A percentile compares a stretch with the other conserved stretches of the same genome.
Conservation (phyloP, 2,329 filamentous ascomycete species). For the Fusarium sp. region DNA sequence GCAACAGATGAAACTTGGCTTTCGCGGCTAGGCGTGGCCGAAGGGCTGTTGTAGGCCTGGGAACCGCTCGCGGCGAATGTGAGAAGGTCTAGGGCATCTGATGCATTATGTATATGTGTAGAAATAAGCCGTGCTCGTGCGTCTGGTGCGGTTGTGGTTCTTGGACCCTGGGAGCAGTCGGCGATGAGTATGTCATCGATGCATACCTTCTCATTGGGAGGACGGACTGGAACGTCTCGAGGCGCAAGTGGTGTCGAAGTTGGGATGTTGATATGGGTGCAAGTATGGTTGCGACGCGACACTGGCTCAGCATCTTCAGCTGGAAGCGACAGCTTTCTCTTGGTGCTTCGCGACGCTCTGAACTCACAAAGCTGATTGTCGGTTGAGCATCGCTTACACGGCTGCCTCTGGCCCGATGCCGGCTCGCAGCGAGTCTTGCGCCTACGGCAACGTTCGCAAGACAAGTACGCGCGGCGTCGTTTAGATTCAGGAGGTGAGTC, state of each 20-base stretch:
- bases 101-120: constrained; percentile 26
- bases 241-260: neutral
- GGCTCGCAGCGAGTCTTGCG: constrained; percentile 28
- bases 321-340: neutral
- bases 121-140: constrained; percentile 22
- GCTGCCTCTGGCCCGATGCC: neutral
- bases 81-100: constrained; percentile 24
- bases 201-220: neutral
- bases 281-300: neutral
- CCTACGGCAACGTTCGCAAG: constrained; percentile 16
- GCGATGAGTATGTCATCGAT: neutral
- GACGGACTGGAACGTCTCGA: neutral
- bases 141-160: neutral
- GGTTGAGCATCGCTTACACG: constrained; percentile 9
- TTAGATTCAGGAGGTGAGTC: neutral
- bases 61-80: constrained; percentile 17
- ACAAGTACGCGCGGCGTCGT: neutral
- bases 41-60: neutral
- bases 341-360: neutral
- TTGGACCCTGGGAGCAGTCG: neutral
- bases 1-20: neutral
- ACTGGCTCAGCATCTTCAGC: neutral
- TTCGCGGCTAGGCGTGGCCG: neutral
- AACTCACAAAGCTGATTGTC: constrained; percentile 21
- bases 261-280: rapidly evolving